These are phyloP conservation scores for Acorus gramineus DNA, from an alignment of 106 monocot species.

Conservation along the genomic window DNA sequence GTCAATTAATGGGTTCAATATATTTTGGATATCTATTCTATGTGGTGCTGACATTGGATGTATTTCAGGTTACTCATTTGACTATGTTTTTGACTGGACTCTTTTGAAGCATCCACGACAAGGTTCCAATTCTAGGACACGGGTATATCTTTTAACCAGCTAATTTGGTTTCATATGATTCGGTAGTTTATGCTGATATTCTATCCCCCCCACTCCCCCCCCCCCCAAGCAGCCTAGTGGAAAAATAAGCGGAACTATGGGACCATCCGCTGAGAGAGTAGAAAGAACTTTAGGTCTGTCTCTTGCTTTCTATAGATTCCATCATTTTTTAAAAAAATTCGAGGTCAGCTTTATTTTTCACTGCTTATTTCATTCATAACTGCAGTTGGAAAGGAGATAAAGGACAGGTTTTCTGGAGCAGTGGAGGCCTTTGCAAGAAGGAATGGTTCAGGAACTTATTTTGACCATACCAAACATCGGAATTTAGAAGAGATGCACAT, in stretches of 20 bases:
- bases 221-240: conserved; percentile 24
- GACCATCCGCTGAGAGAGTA: conserved; percentile 25
- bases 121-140: conserved; percentile 24
- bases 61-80: conserved; percentile 51
- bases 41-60: neutral
- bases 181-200: neutral
- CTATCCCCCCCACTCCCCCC: neutral
- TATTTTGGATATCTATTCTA: neutral
- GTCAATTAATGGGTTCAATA: neutral
- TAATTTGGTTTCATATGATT: neutral
- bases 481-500: conserved; percentile 21
- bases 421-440: conserved; percentile 60
- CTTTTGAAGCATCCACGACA: conserved; percentile 54
- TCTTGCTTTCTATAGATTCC: neutral
- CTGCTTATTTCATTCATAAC: neutral
- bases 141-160: conserved; percentile 11
- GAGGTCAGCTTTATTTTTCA: neutral
- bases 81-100: conserved; percentile 85
- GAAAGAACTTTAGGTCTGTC: conserved; percentile 46
- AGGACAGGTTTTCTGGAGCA: conserved; percentile 43
- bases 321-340: neutral
- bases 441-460: conserved; percentile 33
- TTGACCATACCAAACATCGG: conserved; percentile 43
- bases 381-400: conserved; percentile 31
- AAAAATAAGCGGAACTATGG: conserved; percentile 25